These are phyloP conservation scores for Colletotrichum paranaense DNA, from an alignment of 2,329 filamentous ascomycete species.

Conservation along the genomic window DNA sequence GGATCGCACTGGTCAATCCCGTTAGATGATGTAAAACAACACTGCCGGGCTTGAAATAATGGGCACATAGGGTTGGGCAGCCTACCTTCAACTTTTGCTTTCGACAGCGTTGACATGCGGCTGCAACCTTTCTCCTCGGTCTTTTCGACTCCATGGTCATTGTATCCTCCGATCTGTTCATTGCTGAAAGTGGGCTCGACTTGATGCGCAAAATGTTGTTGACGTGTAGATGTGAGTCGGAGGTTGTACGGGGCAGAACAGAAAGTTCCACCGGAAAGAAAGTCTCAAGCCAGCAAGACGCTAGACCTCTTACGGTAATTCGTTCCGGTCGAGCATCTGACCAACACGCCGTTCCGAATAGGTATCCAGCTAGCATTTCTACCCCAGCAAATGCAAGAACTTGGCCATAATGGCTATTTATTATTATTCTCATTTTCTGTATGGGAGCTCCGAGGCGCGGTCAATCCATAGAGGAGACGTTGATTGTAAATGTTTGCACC, in stretches of 20 bases:
- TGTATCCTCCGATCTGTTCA: neutral
- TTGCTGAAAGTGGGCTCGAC: neutral
- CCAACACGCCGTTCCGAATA: neutral
- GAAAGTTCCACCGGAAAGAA: neutral
- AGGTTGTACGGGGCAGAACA: neutral
- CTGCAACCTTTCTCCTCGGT: neutral
- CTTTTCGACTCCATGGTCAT: neutral
- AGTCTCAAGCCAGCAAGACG: neutral
- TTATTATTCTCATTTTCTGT: no score
- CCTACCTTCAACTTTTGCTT: neutral
- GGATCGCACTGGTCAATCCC: neutral
- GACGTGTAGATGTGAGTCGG: neutral
- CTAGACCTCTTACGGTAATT: neutral
- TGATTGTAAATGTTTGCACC: no score
- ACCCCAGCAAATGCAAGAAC: no score
- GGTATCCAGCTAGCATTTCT: neutral
- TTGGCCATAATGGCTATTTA: no score
- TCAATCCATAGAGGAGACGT: no score
- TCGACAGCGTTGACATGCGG: neutral
- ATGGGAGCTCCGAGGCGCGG: no score
- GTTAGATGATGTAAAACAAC: neutral
- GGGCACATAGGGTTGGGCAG: no score
- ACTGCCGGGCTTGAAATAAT: neutral
- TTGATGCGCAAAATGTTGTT: neutral
- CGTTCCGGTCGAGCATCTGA: neutral